phyloP scores from a whole-genome alignment of 116 monocot species.

The Trichopus zeylanicus region DNA sequence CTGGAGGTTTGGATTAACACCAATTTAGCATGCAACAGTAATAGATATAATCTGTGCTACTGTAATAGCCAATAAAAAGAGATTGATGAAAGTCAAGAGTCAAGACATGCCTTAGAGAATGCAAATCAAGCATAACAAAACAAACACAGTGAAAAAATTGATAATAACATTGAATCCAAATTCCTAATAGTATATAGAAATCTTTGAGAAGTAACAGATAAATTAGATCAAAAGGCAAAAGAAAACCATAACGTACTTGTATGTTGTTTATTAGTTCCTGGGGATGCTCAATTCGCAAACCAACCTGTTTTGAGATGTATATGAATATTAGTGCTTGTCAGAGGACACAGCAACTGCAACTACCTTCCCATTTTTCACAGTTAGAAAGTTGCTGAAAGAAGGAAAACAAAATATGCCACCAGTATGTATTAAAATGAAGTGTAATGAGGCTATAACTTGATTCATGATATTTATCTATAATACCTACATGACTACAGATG shows the following conservation, averaged over 20 bases:
- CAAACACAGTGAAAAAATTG: too few relatives aligned
- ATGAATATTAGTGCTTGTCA: neutral
- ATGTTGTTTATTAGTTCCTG: slow-evolving; percentile 85
- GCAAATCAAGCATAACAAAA: too few relatives aligned
- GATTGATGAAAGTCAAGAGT: too few relatives aligned
- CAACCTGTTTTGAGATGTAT: slow-evolving; percentile 53
- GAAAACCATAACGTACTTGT: slow-evolving; percentile 44
- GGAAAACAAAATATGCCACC: neutral
- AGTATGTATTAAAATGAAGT: neutral
- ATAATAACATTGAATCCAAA: too few relatives aligned
- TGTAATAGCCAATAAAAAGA: too few relatives aligned
- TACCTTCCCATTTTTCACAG: neutral
- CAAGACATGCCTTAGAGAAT: too few relatives aligned
- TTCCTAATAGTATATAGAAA: too few relatives aligned
- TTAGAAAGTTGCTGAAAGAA: neutral
- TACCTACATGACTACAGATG: neutral
- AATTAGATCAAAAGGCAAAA: neutral
- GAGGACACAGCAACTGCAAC: neutral
- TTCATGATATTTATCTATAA: neutral
- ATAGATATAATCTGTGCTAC: neutral
- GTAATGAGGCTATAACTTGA: neutral
- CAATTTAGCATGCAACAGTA: neutral
- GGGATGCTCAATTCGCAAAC: slow-evolving; percentile 92
- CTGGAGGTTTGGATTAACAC: slow-evolving; percentile 15
- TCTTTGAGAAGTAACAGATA: too few relatives aligned